Evolutionary conservation across 2,329 filamentous ascomycete species (phyloP).

Genomic region (Nakataea oryzae): DNA sequence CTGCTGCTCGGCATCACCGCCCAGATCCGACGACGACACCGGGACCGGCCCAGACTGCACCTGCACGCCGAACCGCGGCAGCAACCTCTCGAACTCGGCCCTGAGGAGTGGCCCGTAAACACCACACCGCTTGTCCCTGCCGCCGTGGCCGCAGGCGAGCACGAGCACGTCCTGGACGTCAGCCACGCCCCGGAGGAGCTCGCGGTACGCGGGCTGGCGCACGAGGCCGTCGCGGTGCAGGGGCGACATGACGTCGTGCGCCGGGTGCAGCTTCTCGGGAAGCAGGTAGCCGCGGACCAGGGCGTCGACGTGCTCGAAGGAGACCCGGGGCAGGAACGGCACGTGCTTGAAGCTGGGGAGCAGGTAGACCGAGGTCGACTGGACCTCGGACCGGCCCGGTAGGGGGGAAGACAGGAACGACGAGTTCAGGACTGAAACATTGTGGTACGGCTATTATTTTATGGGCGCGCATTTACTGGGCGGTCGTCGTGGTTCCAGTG

Average conservation of each 20-base stretch:
- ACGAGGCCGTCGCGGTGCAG: slow-evolving; percentile 42
- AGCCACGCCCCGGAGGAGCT: slow-evolving; percentile 42
- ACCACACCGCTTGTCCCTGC: slow-evolving; percentile 74
- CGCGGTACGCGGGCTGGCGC: slow-evolving; percentile 41
- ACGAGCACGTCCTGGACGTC: slow-evolving; percentile 62
- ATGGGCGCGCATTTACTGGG: not conserved
- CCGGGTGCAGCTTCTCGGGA: slow-evolving; percentile 49
- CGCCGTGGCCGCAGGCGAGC: slow-evolving; percentile 79
- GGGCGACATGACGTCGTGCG: slow-evolving; percentile 48
- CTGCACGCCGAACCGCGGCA: slow-evolving; percentile 37
- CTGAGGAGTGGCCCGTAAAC: slow-evolving; percentile 64
- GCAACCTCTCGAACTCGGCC: slow-evolving; percentile 54
- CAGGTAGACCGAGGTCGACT: slow-evolving; percentile 59
- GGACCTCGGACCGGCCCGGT: slow-evolving; percentile 32
- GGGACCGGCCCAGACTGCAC: slow-evolving; percentile 36
- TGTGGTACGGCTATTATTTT: slow-evolving; percentile 64
- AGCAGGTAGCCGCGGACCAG: slow-evolving; percentile 57
- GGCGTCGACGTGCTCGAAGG: slow-evolving; percentile 42
- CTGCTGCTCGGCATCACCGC: not conserved
- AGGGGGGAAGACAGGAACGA: slow-evolving; percentile 53
- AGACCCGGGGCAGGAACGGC: slow-evolving; percentile 55
- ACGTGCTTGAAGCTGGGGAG: slow-evolving; percentile 79
- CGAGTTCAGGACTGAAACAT: slow-evolving; percentile 64
- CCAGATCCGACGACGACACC: slow-evolving; percentile 22
- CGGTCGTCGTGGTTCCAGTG: not conserved